Evolutionary conservation across 2,329 filamentous ascomycete species (phyloP), one percentile per base, ranked within the genome.

Genomic region (Pseudonectria buxi): DNA sequence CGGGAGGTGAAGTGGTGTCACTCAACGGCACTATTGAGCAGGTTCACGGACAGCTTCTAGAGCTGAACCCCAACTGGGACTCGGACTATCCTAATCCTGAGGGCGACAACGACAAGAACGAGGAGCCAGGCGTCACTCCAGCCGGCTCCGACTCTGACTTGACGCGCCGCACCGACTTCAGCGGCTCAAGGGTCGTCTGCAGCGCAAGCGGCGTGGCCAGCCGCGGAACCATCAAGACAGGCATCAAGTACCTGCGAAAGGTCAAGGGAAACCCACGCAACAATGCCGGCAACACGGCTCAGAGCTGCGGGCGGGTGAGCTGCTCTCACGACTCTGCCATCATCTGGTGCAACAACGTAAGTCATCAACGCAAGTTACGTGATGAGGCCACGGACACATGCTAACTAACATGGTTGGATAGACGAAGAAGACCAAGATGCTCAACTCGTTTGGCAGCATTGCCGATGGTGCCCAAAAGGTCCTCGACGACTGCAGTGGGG

Each of bases 261-360:
- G 16, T 50, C 7, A 14, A 2, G 4, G 32, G 10, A 4, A 3
- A 14, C 7, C 32, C 32, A 2, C 13, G 5, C 2, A 13, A 13
- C 18, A 36, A 37, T 3, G 37, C 42, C 1, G 50, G 50, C 4
- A 22, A 9, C 5, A 22, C 18, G 18, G 44, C 44, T 4, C 36
- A 33, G 7, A 33, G 28, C 11, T 52, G 48, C 27, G 39, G 34
- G 9, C 40, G 40, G 2, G 47, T 51, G 10, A 51, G 46, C 26
- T 54, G 51, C 29, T 39, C 35, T 1, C 45, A 35, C 7, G 32
- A 33, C 1, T 32, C 42, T 3, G 47, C 38, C 4, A 52, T 53
- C 28, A 45, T 26, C n/a, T 52, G 47, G 47, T 54, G 51, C 33
- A 53, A 54, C 30, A 41, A 51, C 12, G 48, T 52, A 31, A 38